Evolutionary conservation across 2,329 filamentous ascomycete genomes (phyloP).

Genomic region (Fusarium begoniae): DNA sequence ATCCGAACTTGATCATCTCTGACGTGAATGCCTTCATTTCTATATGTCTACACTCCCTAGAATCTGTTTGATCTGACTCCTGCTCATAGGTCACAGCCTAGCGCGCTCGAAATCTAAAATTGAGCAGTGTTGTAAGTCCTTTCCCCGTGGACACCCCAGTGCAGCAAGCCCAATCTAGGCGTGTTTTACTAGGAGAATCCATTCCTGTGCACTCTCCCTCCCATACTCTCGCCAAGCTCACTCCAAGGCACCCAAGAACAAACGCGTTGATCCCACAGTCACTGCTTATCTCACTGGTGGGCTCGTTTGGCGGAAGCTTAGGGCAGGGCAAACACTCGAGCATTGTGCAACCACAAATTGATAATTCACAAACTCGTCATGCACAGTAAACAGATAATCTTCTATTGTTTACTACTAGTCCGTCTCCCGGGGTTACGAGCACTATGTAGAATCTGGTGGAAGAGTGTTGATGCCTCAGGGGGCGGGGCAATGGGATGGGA

Average conservation of each 20-base stretch:
- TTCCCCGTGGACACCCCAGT: neutral
- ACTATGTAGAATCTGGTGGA: neutral
- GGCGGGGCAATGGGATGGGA: neutral
- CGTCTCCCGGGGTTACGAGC: neutral
- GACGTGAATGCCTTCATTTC: neutral
- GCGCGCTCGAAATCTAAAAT: neutral
- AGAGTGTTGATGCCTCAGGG: neutral
- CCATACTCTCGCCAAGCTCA: rapidly evolving
- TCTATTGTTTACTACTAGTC: neutral
- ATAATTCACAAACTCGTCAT: neutral
- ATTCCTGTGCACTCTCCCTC: neutral
- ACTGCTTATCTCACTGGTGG: neutral
- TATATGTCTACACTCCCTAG: neutral
- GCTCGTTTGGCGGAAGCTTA: neutral
- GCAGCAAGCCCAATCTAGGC: neutral
- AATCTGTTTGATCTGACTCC: rapidly evolving
- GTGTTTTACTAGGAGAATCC: neutral
- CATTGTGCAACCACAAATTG: neutral
- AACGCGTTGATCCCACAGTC: neutral
- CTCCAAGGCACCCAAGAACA: rapidly evolving
- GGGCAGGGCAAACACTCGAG: conserved; percentile 10
- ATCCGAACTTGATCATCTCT: conserved; percentile 3
- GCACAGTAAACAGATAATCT: rapidly evolving
- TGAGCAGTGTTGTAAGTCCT: neutral
- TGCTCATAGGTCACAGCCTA: neutral